Evolutionary conservation across 2,329 filamentous ascomycete species (phyloP).

Genomic region (Dryadomyces quercivorus): DNA sequence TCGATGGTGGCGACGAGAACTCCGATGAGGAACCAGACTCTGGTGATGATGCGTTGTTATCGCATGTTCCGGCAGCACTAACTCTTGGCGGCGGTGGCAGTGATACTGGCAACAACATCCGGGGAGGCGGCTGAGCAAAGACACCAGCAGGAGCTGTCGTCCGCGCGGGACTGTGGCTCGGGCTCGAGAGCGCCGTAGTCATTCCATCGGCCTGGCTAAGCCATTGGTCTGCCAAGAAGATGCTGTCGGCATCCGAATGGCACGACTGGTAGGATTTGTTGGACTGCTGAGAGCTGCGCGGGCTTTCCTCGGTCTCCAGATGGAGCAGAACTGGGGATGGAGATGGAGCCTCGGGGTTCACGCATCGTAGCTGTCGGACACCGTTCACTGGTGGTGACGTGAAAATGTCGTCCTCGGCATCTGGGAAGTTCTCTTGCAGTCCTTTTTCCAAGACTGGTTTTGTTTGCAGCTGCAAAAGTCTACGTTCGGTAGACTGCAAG

Average conservation of each 20-base stretch:
- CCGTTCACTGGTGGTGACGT: background rate
- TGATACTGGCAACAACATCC: background rate
- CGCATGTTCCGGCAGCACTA: background rate
- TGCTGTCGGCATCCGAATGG: slow-evolving; percentile 9
- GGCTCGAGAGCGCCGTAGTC: slow-evolving; percentile 10
- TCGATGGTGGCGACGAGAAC: slow-evolving; percentile 5
- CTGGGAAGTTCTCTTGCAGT: background rate
- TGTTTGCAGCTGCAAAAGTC: slow-evolving; percentile 20
- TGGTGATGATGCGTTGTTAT: background rate
- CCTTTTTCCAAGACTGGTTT: background rate
- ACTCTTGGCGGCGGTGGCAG: no score
- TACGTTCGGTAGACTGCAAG: slow-evolving; percentile 38
- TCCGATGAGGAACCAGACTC: slow-evolving; percentile 2
- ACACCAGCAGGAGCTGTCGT: background rate
- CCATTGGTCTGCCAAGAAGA: slow-evolving; percentile 1
- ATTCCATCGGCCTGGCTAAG: background rate
- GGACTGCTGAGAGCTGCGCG: slow-evolving; percentile 6
- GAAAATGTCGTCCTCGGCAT: background rate
- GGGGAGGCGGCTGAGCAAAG: background rate
- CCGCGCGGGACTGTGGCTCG: slow-evolving; percentile 1
- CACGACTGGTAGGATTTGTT: background rate
- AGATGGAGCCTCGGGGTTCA: background rate
- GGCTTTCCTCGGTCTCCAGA: background rate
- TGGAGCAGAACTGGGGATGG: background rate
- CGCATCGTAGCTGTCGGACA: no score